Evolutionary conservation across 208 protist species (phyloP), one percentile per base, ranked within the genome.

Genomic region (Ichthyophonus hoferi): DNA sequence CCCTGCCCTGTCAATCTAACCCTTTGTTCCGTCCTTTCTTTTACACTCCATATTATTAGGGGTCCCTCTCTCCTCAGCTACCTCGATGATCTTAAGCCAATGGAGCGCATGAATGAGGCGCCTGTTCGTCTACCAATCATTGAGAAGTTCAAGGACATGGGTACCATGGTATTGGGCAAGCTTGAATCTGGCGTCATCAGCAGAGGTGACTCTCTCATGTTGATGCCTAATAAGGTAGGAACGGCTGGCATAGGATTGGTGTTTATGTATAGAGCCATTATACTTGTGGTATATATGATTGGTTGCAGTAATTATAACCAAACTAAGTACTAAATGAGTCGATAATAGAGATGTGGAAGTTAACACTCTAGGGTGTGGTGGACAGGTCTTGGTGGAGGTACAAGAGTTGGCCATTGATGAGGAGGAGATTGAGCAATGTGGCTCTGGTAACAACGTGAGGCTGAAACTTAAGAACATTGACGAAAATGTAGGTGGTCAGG

Each of bases 111-210:
- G 79, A 92, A 94, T 17, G 90, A 96, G 84, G 95, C 94, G 87
- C 93, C 96, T 0, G 88, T 99, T 33, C 96, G 97, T 90, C 94
- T 99, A 42, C 97, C 97, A 58, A 91, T 99, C 7, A 93, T 95
- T 41, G 97, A 97, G n/a, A 95, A 93, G 83, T 98, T 97, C 94
- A 98, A 98, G 42, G 88, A 91, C 82, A 96, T 97, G 83, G 97
- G 97, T 83, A 96, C 94, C 91, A 93, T 95, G 17, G 95, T 98
- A 40, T 95, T 97, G 89, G 97, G 98, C 90, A 98, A 98, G 90
- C 91, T 98, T 31, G 97, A 98, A 93, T 96, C 95, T 33, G 98
- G 98, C 79, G 95, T 92, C 17, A 94, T 98, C 87, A 91, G 90
- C 1, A 91, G 95, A 0, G 96, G 96, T 79, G 94, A 98, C 89